These are phyloP conservation scores for Globisporangium abappressorium DNA, from an alignment of 352 stramenopile genomes.

Conservation along the genomic window DNA sequence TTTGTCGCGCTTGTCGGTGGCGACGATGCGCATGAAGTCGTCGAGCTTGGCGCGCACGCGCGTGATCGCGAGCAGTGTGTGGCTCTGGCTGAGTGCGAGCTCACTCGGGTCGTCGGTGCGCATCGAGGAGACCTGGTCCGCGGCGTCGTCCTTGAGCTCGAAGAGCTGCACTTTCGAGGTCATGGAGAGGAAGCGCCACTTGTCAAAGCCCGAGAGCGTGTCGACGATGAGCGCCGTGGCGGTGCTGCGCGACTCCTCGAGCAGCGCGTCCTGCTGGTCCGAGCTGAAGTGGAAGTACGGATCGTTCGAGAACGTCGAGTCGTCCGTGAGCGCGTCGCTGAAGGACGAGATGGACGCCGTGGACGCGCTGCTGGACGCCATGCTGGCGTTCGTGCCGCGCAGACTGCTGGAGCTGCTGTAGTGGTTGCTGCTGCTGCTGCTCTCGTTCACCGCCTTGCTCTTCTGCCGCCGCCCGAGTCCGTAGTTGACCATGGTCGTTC, in stretches of 20 bases:
- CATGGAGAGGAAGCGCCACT: slow-evolving; percentile 59
- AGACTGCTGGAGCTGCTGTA: slow-evolving; percentile 17
- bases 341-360: slow-evolving; percentile 14
- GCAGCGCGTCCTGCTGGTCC: slow-evolving; percentile 42
- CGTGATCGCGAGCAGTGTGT: slow-evolving; percentile 57
- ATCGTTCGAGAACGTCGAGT: slow-evolving; percentile 21
- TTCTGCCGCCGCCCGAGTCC: slow-evolving; percentile 10
- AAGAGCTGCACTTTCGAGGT: slow-evolving; percentile 45
- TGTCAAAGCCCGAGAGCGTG: slow-evolving; percentile 52
- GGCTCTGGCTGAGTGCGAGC: slow-evolving; percentile 18
- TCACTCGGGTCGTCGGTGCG: slow-evolving; percentile 22
- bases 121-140: slow-evolving; percentile 49
- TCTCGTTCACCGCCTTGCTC: slow-evolving; percentile 9
- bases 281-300: slow-evolving; percentile 60
- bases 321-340: slow-evolving; percentile 6
- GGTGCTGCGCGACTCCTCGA: slow-evolving; percentile 47
- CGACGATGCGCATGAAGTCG: slow-evolving; percentile 65
- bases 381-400: slow-evolving; percentile 15
- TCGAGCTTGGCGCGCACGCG: slow-evolving; percentile 56
- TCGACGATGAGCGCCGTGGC: slow-evolving; percentile 58
- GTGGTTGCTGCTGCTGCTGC: slow-evolving; percentile 10
- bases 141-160: slow-evolving; percentile 44
- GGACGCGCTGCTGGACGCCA: slow-evolving; percentile 10
- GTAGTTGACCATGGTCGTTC: slow-evolving; percentile 15
- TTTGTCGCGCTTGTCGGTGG: slow-evolving; percentile 36